Evolutionary conservation across 202 grass and related monocot species (phyloP), one percentile per base, ranked within the genome.

Genomic region (Zoysia matrella): DNA sequence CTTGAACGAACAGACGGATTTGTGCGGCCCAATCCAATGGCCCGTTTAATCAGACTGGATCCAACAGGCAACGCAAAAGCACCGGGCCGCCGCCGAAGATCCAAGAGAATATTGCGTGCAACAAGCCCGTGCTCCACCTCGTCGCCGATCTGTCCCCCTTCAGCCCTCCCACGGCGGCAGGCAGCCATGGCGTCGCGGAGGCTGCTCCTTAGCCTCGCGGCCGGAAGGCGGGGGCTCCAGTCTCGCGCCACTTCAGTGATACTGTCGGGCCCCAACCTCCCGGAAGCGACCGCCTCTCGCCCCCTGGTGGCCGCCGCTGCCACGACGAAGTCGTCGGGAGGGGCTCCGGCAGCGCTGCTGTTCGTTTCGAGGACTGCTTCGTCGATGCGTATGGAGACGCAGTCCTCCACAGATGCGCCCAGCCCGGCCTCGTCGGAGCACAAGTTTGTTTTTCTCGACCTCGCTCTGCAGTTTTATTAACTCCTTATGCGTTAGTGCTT

Each of bases 181-280:
- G 75, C 71, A 44, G 69, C 83, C 83, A 90, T 90, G 88, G 83
- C 88, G 74, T 78, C 69, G 41, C 79, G 79, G 64, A 90, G 79
- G 83, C 69, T 90, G 41, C 50, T 83, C 55, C 3, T 65, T 3
- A 30, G 68, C 74, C 10, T 89, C 47, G 15, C 55, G 15, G 64
- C 44, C n/a, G 79, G 55, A 44, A 86, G 69, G 74, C 4, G 63
- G 79, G 11, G 69, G n/a, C 6, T 74, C 49, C 57, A 50, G 42
- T 47, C 49, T 39, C 54, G 69, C 49, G 7, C 18, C 18, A 5
- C 69, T 36, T 57, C n/a, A 13, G 41, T 60, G 0, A 63, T 86
- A 55, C 49, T 78, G 8, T 47, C 44, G 15, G 50, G 2, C 7
- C n/a, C 75, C 3, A 45, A 57, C 52, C 30, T 83, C 22, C 69